Evolutionary conservation across 345 rosid species (phyloP).

Genomic region (Psidium friedrichsthalianum): DNA sequence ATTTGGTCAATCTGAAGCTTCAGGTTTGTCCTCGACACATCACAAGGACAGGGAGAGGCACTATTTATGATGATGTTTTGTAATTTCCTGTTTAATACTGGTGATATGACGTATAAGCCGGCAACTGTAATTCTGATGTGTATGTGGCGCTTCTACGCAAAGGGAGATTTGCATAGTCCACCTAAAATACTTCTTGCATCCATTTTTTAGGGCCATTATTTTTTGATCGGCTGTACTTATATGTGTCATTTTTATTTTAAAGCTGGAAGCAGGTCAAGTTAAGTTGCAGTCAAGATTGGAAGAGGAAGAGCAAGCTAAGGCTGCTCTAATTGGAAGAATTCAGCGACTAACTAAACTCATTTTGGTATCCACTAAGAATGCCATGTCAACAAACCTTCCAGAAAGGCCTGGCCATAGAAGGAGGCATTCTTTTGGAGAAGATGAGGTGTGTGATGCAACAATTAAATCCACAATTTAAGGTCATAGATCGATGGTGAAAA

Average conservation of each 20-base stretch:
- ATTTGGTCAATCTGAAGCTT: conserved; percentile 53
- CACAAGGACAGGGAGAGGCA: background rate
- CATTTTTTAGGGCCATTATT: background rate
- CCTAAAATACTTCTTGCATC: background rate
- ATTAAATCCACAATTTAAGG: background rate
- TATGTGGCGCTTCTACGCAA: background rate
- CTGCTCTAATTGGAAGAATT: conserved; percentile 66
- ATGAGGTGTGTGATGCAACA: conserved; percentile 32
- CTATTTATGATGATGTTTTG: background rate
- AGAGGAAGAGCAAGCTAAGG: conserved; percentile 67
- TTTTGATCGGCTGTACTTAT: background rate
- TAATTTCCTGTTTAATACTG: background rate
- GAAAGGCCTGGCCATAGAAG: conserved; percentile 41
- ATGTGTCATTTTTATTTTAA: conserved; percentile 6
- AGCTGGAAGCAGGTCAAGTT: conserved; percentile 75
- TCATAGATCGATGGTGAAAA: background rate
- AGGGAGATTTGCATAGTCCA: background rate
- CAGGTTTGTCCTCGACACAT: conserved; percentile 31
- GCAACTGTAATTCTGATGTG: background rate
- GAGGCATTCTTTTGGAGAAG: conserved; percentile 76
- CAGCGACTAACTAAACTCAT: conserved; percentile 60
- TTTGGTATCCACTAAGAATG: conserved; percentile 60
- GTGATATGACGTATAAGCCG: background rate
- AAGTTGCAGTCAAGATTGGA: conserved; percentile 61
- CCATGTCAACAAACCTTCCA: conserved; percentile 38